Base-by-base conservation (phyloP, 2,329 filamentous ascomycete genomes). In the Exophiala spinifera region DNA sequence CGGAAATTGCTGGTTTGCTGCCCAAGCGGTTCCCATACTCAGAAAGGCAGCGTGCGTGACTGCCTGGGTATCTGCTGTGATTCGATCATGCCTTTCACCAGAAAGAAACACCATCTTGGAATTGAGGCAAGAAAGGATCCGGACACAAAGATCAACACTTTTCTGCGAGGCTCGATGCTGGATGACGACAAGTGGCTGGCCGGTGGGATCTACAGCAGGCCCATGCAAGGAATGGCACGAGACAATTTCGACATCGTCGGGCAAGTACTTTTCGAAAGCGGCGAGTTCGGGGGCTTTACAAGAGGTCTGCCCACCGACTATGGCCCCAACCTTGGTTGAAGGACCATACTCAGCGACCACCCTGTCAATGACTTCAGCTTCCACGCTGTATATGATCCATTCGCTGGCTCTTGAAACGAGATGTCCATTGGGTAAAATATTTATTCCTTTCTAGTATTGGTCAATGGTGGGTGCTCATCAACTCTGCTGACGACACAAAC, bases 361-460 rank as follows among this genome's bases (percentile, higher is more conserved):
- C 63, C 81, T 82, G 69, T 90, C 88, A 72, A 99, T 95, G 62
- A 86, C 83, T 65, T 91, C 90, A 59, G 94, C 94, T 74, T 97
- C 92, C 72, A 99, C 94, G 74, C 88, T 95, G 81, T 99, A 99
- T 70, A 99, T 91, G 75, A 96, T 96, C 73, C 91, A 97, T 80
- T 97, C 92, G 85, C 91, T 96, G 73, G 86, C 85, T 75, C 94
- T 86, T 65, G 94, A 96, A 66, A 99, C 94, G 71, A 92, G 82
- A 76, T 97, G 91, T 66, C 95, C 95, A 82, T 96, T 96, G 71
- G 84, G 86, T 70, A 92, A 85, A 67, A 99, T 94, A 73, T 88
- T 85, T 78, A 99, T 77, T 77, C 85, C 85, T 69, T 81, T 86
- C 92, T 91, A 84, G 76, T 51, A 15, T 49, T 62, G 39, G 69